Conservation (phyloP, 306 rosid species). For the Spatholobus suberectus region DNA sequence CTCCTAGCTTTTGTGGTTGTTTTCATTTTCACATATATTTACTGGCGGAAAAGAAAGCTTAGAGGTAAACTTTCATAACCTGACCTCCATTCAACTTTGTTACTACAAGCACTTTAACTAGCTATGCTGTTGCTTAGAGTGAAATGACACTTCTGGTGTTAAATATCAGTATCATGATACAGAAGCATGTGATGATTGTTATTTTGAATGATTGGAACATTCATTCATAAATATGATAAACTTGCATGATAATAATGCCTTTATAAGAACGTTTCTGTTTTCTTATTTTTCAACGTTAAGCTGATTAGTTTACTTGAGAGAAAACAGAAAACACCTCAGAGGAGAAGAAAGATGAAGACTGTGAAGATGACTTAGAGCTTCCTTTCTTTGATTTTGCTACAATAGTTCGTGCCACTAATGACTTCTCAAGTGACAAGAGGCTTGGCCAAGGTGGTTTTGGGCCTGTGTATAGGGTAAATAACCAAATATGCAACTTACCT, state of each 20-base stretch:
- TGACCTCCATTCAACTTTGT: neutral
- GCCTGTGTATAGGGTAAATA: slow-evolving; percentile 47
- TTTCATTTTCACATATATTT: slow-evolving; percentile 10
- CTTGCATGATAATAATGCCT: neutral
- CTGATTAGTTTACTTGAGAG: neutral
- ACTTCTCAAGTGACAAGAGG: slow-evolving; percentile 47
- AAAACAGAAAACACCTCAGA: neutral
- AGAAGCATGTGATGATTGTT: neutral
- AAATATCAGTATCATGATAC: neutral
- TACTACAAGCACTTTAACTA: neutral
- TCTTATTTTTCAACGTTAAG: neutral
- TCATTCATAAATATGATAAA: neutral
- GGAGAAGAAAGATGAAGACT: slow-evolving; percentile 15
- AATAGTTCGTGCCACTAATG: slow-evolving; percentile 47
- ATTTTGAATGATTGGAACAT: neutral
- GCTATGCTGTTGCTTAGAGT: neutral
- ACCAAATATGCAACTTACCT: neutral
- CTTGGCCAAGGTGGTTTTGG: slow-evolving; percentile 62
- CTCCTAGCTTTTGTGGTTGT: neutral
- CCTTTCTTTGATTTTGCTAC: slow-evolving; percentile 46
- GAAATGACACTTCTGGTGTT: neutral
- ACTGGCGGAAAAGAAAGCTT: slow-evolving; percentile 18
- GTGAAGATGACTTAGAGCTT: slow-evolving; percentile 53
- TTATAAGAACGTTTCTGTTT: neutral
- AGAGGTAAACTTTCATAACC: slow-evolving; percentile 19